Evolutionary conservation across 164 flowering plant genomes (phyloP).

Genomic region (Aristolochia contorta): DNA sequence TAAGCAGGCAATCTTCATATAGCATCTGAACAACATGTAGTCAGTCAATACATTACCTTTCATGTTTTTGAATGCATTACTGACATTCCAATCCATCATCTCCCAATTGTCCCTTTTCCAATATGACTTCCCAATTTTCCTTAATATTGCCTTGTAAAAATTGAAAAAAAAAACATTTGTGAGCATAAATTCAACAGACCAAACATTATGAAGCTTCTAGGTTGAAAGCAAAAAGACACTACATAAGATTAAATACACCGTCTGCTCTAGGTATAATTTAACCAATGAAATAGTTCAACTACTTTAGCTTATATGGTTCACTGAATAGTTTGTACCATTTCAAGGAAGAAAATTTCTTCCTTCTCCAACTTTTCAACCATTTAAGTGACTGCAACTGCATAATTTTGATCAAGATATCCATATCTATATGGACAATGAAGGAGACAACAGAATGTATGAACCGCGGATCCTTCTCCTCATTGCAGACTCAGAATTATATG

Average conservation of each 20-base stretch:
- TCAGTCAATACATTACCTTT: slow-evolving; percentile 51
- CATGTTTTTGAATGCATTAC: slow-evolving; percentile 37
- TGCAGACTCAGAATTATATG: no score
- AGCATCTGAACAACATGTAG: not conserved
- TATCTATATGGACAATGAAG: no score
- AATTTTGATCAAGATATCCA: no score
- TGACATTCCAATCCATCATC: slow-evolving; percentile 65
- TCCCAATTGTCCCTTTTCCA: slow-evolving; percentile 22
- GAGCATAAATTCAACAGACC: not conserved
- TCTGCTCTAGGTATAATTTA: not conserved
- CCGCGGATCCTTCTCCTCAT: no score
- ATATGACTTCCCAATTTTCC: slow-evolving; percentile 14
- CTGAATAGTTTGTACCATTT: no score
- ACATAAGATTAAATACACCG: not conserved
- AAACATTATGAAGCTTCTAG: not conserved
- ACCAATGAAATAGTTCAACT: not conserved
- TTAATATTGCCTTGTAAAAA: not conserved
- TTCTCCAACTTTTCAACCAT: no score
- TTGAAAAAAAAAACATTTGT: not conserved
- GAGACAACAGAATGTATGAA: no score
- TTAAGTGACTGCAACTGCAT: no score
- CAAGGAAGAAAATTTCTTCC: no score
- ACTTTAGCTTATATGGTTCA: no score
- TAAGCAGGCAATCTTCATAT: no score
- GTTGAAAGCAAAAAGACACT: not conserved